Conservation (phyloP, 352 stramenopile genomes). For the Globisporangium spinosum region DNA sequence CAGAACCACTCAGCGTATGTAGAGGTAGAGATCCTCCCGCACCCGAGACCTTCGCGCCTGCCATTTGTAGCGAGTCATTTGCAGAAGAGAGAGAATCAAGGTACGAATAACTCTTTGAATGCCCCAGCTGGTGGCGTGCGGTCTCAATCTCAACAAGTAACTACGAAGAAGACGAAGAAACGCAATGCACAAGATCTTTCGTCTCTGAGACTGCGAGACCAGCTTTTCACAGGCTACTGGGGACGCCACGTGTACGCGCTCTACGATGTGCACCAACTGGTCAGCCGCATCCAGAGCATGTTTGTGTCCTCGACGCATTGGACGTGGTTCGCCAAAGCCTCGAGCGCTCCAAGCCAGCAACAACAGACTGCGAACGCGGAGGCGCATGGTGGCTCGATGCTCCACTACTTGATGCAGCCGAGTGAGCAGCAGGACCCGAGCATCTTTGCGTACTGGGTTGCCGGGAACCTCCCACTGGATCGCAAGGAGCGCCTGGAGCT, state of each 20-base stretch:
- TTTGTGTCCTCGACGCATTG: slow-evolving; percentile 70
- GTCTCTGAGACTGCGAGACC: slow-evolving; percentile 12
- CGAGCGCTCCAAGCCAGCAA: slow-evolving; percentile 7
- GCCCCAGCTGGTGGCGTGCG: not conserved
- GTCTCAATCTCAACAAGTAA: not conserved
- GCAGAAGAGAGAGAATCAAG: slow-evolving; percentile 3
- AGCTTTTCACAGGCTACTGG: slow-evolving; percentile 53
- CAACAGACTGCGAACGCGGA: slow-evolving; percentile 10
- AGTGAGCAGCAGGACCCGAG: slow-evolving; percentile 51
- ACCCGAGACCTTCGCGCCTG: slow-evolving; percentile 35
- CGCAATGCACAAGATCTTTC: not conserved
- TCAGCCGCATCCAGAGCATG: slow-evolving; percentile 61
- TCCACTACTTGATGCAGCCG: slow-evolving; percentile 30
- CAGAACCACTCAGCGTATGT: slow-evolving; percentile 17
- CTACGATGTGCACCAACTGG: slow-evolving; percentile 58
- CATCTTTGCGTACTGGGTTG: slow-evolving; percentile 78
- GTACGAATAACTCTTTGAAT: not conserved
- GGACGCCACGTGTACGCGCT: slow-evolving; percentile 36
- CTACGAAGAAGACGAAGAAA: slow-evolving; percentile 15
- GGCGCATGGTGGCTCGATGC: slow-evolving; percentile 22
- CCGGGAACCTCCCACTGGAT: slow-evolving; percentile 61
- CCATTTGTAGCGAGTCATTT: slow-evolving; percentile 27
- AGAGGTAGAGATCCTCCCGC: slow-evolving; percentile 63
- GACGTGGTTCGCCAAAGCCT: slow-evolving; percentile 57
- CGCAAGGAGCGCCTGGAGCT: slow-evolving; percentile 55